phyloP scores from a whole-genome alignment of 2,329 filamentous ascomycete species.

The Knoxdaviesia capensis region DNA sequence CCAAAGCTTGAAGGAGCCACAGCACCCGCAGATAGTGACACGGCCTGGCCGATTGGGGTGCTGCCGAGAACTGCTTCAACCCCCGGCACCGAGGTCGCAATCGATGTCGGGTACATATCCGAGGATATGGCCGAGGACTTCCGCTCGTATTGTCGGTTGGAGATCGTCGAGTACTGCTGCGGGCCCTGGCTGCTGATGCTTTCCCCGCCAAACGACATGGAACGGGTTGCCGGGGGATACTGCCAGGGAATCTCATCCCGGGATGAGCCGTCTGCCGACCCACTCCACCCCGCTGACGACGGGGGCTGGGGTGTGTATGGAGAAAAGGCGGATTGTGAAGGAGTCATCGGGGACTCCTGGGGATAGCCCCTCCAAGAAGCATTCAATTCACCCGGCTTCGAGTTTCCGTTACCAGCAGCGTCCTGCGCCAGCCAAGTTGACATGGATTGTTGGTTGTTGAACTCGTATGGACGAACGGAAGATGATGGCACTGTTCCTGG shows the following conservation, averaged over 20 bases:
- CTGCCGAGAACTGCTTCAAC: slow-evolving; percentile 14
- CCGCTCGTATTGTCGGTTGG: slow-evolving; percentile 20
- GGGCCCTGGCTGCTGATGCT: slow-evolving; percentile 7
- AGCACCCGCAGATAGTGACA: slow-evolving; percentile 18
- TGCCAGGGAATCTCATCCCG: slow-evolving; percentile 26
- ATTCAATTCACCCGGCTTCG: slow-evolving; percentile 21
- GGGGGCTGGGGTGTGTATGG: slow-evolving; percentile 23
- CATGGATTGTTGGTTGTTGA: slow-evolving; percentile 15
- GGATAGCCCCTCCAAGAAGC: slow-evolving; percentile 28
- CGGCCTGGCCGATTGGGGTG: slow-evolving; percentile 13
- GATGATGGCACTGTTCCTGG: slow-evolving; percentile 5
- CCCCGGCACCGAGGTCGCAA: slow-evolving; percentile 15
- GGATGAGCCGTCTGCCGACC: slow-evolving; percentile 15
- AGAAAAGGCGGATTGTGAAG: slow-evolving; percentile 18
- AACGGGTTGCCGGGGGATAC: slow-evolving; percentile 19
- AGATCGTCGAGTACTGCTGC: neutral
- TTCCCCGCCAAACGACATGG: slow-evolving; percentile 27
- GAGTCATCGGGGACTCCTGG: slow-evolving; percentile 27
- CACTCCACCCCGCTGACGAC: slow-evolving; percentile 20
- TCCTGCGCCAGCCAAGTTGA: slow-evolving; percentile 25
- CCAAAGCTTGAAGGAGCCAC: slow-evolving; percentile 17
- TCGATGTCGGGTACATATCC: slow-evolving; percentile 22
- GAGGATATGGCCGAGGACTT: slow-evolving; percentile 18
- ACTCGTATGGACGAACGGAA: slow-evolving; percentile 15
- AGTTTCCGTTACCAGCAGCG: slow-evolving; percentile 15